A percentile compares a stretch with the other conserved stretches of the same genome.
phyloP scores from a whole-genome alignment of 306 rosid species.

The Cucurbita maxima region DNA sequence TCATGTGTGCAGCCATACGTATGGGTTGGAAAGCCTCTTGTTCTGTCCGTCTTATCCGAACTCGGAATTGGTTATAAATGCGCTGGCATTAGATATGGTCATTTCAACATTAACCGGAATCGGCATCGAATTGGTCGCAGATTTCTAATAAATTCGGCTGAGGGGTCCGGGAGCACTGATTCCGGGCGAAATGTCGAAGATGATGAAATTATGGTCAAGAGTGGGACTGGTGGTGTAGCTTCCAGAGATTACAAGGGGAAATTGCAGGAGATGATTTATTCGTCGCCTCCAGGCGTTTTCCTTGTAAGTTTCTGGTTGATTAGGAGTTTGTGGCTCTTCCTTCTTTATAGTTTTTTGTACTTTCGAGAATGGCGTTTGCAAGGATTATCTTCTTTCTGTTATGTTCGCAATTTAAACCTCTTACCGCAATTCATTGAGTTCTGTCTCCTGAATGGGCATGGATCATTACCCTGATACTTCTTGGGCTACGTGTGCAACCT shows the following conservation, averaged over 20 bases:
- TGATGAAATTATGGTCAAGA: conserved; percentile 6
- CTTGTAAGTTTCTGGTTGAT: conserved; percentile 12
- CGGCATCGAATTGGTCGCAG: not conserved
- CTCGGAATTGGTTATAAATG: conserved; percentile 9
- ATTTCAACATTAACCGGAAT: conserved; percentile 4
- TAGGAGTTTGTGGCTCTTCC: not conserved
- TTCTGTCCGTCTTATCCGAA: conserved; percentile 3
- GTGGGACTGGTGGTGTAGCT: not conserved
- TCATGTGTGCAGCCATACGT: conserved; percentile 13
- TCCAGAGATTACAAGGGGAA: conserved; percentile 14
- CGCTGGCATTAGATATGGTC: not conserved
- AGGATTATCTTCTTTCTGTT: not conserved
- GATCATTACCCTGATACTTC: not conserved
- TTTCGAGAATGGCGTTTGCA: not conserved
- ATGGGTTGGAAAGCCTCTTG: conserved; percentile 15
- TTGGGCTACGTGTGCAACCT: not conserved
- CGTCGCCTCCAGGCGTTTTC: conserved; percentile 19
- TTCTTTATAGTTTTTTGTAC: not conserved
- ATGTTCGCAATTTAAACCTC: not conserved
- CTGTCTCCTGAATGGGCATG: not conserved
- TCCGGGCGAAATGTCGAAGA: conserved; percentile 7
- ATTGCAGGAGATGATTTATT: conserved; percentile 18
- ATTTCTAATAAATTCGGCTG: conserved; percentile 15
- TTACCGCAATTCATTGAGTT: too few relatives aligned
- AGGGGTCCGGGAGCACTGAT: conserved; percentile 11